A percentile compares a stretch with the other conserved stretches of the same genome.
These are phyloP conservation scores for Aspergillus ibericus DNA, from an alignment of 2,329 filamentous ascomycete genomes.

Conservation along the genomic window DNA sequence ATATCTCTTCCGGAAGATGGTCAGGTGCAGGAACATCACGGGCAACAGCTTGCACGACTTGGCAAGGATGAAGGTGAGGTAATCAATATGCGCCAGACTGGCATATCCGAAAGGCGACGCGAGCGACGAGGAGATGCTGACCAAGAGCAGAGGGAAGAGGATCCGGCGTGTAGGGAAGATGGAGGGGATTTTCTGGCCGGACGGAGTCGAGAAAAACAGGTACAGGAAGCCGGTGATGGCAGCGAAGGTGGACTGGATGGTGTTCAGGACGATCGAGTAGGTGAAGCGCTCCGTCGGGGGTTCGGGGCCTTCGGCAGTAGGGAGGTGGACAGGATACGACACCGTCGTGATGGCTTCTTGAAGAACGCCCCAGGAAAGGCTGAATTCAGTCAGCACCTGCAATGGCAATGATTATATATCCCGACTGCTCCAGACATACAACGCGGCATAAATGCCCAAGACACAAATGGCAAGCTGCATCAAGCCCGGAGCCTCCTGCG, in stretches of 20 bases:
- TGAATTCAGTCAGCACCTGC: conserved; percentile 35
- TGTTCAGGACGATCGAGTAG: conserved; percentile 94
- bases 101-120: conserved; percentile 97
- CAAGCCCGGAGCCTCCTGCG: conserved; percentile 56
- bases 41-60: conserved; percentile 99
- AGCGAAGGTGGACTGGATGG: conserved; percentile 87
- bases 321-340: conserved; percentile 65
- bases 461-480: conserved; percentile 81
- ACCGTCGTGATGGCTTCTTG: conserved; percentile 98
- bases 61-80: conserved; percentile 94
- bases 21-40: conserved; percentile 95
- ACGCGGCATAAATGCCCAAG: conserved; percentile 94
- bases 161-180: conserved; percentile 78
- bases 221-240: conserved; percentile 80
- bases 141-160: conserved; percentile 74
- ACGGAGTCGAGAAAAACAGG: conserved; percentile 65
- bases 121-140: conserved; percentile 83
- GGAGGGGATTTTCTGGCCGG: conserved; percentile 44
- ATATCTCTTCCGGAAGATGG: conserved; percentile 83
- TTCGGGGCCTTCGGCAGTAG: conserved; percentile 45
- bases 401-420: background rate
- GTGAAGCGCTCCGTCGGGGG: conserved; percentile 70
- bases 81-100: conserved; percentile 88
- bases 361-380: conserved; percentile 91
- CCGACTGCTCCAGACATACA: conserved; percentile 57